Evolutionary conservation across 192 early-diverging fungal species (phyloP).

Genomic region (Ambispora gerdemannii): DNA sequence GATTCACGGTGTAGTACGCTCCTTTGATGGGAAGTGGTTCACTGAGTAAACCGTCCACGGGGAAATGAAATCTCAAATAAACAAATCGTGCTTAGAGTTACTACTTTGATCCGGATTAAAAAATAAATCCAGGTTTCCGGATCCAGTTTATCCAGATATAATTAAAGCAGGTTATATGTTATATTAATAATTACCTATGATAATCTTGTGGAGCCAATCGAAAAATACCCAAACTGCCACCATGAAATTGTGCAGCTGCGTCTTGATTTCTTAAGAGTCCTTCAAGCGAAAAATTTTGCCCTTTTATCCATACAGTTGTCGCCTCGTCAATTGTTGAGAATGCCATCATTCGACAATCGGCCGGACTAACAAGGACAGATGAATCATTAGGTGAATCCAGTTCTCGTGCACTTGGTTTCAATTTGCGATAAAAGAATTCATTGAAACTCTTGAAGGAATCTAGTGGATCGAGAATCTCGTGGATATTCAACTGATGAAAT

Average conservation of each 20-base stretch:
- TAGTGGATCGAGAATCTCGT: slow-evolving; percentile 67
- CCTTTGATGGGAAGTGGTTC: slow-evolving; percentile 55
- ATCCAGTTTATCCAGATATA: too few relatives aligned
- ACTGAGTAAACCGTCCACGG: slow-evolving; percentile 63
- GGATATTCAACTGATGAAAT: slow-evolving; percentile 67
- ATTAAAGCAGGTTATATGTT: too few relatives aligned
- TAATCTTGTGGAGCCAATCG: slow-evolving; percentile 84
- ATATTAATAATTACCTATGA: slow-evolving; percentile 50
- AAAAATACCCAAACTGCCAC: slow-evolving; percentile 66
- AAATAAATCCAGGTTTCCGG: background rate
- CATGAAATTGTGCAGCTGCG: slow-evolving; percentile 52
- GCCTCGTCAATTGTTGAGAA: slow-evolving; percentile 66
- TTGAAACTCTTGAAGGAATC: slow-evolving; percentile 72
- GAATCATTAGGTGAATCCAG: slow-evolving; percentile 46
- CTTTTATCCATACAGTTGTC: slow-evolving; percentile 79
- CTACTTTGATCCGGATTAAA: too few relatives aligned
- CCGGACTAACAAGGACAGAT: slow-evolving; percentile 62
- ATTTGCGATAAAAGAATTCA: slow-evolving; percentile 81
- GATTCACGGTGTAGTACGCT: slow-evolving; percentile 79
- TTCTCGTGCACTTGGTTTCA: slow-evolving; percentile 62
- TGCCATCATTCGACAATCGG: slow-evolving; percentile 69
- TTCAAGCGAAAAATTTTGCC: slow-evolving; percentile 60
- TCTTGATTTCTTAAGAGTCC: slow-evolving; percentile 53
- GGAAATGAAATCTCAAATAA: slow-evolving; percentile 74
- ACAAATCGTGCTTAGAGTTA: too few relatives aligned